Evolutionary conservation across 805 yeast genomes (phyloP), one percentile per base, ranked within the genome.

Genomic region (Ogataea pignaliae): DNA sequence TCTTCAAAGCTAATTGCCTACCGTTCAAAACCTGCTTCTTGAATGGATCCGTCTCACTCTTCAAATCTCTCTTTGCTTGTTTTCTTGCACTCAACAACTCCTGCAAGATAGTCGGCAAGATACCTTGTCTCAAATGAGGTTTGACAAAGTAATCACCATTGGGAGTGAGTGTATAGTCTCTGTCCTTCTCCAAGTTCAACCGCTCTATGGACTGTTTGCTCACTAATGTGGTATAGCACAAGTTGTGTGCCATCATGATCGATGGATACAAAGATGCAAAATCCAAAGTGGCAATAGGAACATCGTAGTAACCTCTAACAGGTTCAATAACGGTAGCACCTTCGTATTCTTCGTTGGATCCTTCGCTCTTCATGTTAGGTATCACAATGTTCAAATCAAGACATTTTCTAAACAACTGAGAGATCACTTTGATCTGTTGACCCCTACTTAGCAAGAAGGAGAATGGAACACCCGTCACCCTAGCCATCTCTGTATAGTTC

Each of bases 271-370:
- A 75, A 44, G 97, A 88, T 53, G 96, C 89, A 79, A 93, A 93
- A 81, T 93, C 99, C 51, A 93, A 75, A 0, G 99, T 93, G 2
- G 99, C 97, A 60, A 93, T 91, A 1, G 99, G 99, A 13, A 86
- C 90, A 65, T 88, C 96, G 58, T 93, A 95, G 64, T 89, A 95
- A 1, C 99, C 99, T 63, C 97, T 79, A 6, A 73, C 73, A 1
- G 99, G 99, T 61, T 95, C 99, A 65, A 93, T 93, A 53, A 93
- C 99, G 0, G 99, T 93, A 6, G 99, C 99, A 71, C 99, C 99
- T 65, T 93, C 99, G 61, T 93, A 93, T 60, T 89, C 98, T 61
- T 95, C 98, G 46, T 79, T 73, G 10, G 83, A 73, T 1, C 95
- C 96, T 55, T 82, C 88, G 47, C 81, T 77, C 54, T 77, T 82